A percentile compares a stretch with the other conserved stretches of the same genome.
These are phyloP conservation scores for Chlamydomonas sphaeroides DNA, from an alignment of 139 green algal species.

Conservation along the genomic window DNA sequence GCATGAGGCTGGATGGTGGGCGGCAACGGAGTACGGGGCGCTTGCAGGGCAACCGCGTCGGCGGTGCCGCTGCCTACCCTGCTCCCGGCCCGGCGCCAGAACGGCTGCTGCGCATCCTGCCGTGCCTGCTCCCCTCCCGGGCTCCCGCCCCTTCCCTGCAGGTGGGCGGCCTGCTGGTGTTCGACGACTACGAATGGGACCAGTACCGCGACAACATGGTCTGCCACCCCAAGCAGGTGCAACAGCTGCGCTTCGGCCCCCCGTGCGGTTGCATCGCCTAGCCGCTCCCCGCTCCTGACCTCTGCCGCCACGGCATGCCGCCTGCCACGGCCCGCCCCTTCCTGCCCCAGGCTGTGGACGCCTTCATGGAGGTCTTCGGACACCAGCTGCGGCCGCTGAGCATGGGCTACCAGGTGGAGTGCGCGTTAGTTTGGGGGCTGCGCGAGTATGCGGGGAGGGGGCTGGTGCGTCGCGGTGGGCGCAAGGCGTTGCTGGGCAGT, in stretches of 20 bases:
- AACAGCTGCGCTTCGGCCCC: too few relatives aligned
- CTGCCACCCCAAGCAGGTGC: constrained; percentile 13
- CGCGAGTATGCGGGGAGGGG: too few relatives aligned
- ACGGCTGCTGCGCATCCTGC: too few relatives aligned
- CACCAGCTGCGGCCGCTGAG: constrained; percentile 3
- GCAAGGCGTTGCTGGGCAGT: too few relatives aligned
- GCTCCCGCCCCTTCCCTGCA: not conserved
- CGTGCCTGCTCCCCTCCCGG: not conserved
- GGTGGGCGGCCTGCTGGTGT: constrained; percentile 21
- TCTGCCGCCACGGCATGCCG: too few relatives aligned
- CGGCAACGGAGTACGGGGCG: too few relatives aligned
- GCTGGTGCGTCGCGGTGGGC: too few relatives aligned
- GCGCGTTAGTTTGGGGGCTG: too few relatives aligned
- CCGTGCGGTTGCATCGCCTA: not conserved
- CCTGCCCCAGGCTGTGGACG: constrained; percentile 2
- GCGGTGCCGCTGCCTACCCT: not conserved
- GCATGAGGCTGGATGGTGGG: not conserved
- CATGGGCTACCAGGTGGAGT: constrained; percentile 10
- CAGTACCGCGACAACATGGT: constrained; percentile 9
- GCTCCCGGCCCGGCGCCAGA: too few relatives aligned
- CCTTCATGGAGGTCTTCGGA: constrained; percentile 3
- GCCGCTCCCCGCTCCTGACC: too few relatives aligned
- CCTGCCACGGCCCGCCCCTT: too few relatives aligned
- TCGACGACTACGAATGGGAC: constrained; percentile 39
- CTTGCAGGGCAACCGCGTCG: not conserved